Base-by-base conservation (phyloP, 2,329 filamentous ascomycete genomes). In the Stagonosporopsis vannaccii region DNA sequence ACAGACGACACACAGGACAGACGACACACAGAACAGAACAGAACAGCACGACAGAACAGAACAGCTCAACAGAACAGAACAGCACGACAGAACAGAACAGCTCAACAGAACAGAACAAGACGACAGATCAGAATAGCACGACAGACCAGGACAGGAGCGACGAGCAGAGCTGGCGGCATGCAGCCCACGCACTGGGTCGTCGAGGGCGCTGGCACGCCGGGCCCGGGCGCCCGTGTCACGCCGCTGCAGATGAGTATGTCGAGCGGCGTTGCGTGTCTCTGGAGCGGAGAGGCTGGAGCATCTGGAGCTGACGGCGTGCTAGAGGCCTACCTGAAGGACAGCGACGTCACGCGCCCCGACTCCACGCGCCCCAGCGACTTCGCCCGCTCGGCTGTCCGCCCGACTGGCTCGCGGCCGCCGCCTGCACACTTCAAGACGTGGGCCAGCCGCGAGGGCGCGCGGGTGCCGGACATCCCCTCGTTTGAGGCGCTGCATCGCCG, bases 311-410 rank as follows among this genome's bases (percentile, higher is more conserved):
- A n/a, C n/a, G n/a, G n/a, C n/a, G n/a, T n/a, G n/a, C n/a, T 76
- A 92, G 90, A 87, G 63, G 81, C 82, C 58, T 93, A 92, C 74
- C 84, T 92, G 32, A 82, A 87, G 65, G 85, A 88, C 32, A 11
- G 28, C 6, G 9, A 4, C 3, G 30, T 13, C 13, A 13, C 12
- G 1, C 30, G 12, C 3, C 3, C 12, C 30, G 13, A 6, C 30
- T 3, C 30, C 3, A 4, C 30, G 3, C 87, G 90, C 64, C 85
- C 83, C 64, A 90, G 85, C 75, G 86, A 88, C 47, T 80, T 86
- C 52, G 81, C 84, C 32, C 84, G 90, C 52, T 90, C 90, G 8
- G 88, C 85, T 53, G 90, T 90, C 59, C 89, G 46, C 83, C 90
- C 90, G 8, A 88, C 86, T 53, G 90, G 90, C 59, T 88, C 89